Evolutionary conservation across 192 early-diverging fungal species (phyloP).

Genomic region (Gonapodya sp.): DNA sequence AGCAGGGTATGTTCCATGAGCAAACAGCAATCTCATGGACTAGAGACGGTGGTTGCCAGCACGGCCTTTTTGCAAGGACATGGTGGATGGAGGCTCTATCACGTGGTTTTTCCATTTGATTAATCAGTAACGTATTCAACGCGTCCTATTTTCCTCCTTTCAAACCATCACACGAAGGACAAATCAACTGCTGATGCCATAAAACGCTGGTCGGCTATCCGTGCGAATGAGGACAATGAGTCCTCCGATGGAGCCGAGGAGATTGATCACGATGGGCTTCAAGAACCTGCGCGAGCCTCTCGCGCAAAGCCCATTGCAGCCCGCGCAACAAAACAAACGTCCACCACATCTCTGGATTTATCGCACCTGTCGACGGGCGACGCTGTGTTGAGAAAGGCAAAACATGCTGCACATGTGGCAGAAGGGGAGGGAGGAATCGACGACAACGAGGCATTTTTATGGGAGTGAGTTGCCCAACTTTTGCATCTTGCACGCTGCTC

Average conservation of each 20-base stretch:
- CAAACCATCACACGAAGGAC: too few species aligned
- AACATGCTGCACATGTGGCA: background rate
- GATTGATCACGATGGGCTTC: background rate
- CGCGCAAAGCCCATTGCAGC: background rate
- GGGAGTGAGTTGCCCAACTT: conserved; percentile 34
- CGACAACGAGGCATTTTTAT: conserved; percentile 34
- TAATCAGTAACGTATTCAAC: too few species aligned
- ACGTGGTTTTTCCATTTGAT: too few species aligned
- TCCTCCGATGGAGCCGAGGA: too few species aligned
- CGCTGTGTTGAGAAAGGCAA: background rate
- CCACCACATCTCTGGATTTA: too few species aligned
- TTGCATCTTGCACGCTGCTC: too few species aligned
- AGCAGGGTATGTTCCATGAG: too few species aligned
- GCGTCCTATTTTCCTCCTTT: too few species aligned
- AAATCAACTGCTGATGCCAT: background rate
- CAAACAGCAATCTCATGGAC: too few species aligned
- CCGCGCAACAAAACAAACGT: background rate
- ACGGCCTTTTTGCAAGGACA: too few species aligned
- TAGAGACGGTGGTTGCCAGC: too few species aligned
- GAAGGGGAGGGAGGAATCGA: conserved; percentile 7
- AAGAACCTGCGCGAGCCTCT: background rate
- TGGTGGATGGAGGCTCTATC: too few species aligned
- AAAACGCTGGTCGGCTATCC: background rate
- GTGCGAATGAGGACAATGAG: background rate
- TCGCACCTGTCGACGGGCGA: background rate